A percentile compares a stretch with the other conserved stretches of the same genome.
Evolutionary conservation across 768 basidiomycete genomes (phyloP).

Genomic region (Daedaleopsis nitida): DNA sequence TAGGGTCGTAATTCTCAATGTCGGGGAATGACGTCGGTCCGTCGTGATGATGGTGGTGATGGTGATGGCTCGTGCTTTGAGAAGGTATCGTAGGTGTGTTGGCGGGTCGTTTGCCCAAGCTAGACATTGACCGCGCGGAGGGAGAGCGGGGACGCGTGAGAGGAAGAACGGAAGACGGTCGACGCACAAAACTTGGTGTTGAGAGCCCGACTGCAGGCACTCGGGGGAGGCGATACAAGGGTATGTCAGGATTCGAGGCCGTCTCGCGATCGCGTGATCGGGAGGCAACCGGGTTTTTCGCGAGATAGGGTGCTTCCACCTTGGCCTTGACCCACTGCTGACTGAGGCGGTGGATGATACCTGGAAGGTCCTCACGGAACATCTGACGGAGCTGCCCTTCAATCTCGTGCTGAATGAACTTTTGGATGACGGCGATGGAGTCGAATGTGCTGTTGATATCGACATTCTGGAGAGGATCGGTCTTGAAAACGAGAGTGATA

Average conservation of each 20-base stretch:
- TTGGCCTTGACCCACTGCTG: conserved; percentile 96
- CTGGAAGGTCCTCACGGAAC: conserved; percentile 96
- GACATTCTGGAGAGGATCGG: conserved; percentile 96
- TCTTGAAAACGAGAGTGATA: conserved; percentile 99
- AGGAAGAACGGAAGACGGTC: conserved; percentile 12
- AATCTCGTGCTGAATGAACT: conserved; percentile 96
- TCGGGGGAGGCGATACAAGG: conserved; percentile 20
- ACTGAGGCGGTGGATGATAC: conserved; percentile 93
- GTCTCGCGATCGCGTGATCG: conserved; percentile 20
- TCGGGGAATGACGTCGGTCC: conserved; percentile 47
- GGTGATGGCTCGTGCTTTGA: conserved; percentile 26
- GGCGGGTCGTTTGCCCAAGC: conserved; percentile 23
- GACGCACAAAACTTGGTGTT: conserved; percentile 13
- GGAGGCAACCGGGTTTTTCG: conserved; percentile 40
- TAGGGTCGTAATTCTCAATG: conserved; percentile 92
- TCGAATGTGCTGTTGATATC: conserved; percentile 98
- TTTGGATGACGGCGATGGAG: conserved; percentile 96
- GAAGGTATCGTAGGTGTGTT: conserved; percentile 14
- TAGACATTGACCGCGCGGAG: conserved; percentile 23
- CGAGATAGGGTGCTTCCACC: conserved; percentile 88
- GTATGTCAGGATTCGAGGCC: conserved; percentile 21
- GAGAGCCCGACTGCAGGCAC: conserved; percentile 21
- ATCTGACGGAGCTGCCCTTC: conserved; percentile 96
- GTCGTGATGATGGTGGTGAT: conserved; percentile 26
- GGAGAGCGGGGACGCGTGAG: conserved; percentile 24